Evolutionary conservation across 2,329 filamentous ascomycete species (phyloP).

Genomic region (Parastagonospora nodorum): DNA sequence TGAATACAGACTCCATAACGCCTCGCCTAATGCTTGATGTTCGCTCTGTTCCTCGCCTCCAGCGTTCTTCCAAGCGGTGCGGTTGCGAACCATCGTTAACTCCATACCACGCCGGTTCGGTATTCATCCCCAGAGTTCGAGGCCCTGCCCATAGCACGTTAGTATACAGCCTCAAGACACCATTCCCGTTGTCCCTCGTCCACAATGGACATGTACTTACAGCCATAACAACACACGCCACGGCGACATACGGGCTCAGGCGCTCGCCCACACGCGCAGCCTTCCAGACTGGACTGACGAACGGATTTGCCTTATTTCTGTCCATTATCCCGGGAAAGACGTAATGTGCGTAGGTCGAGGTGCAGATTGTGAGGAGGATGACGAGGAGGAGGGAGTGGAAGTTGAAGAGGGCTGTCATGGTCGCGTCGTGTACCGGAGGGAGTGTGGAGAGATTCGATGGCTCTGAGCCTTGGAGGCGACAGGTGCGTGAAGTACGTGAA

Average conservation of each 20-base stretch:
- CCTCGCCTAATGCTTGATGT: no score
- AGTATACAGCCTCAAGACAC: not conserved
- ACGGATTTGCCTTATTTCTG: conserved; percentile 81
- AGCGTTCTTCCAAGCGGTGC: no score
- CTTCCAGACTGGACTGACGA: conserved; percentile 94
- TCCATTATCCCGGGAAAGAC: conserved; percentile 90
- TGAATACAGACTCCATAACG: no score
- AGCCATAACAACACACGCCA: conserved; percentile 93
- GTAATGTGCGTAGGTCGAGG: conserved; percentile 89
- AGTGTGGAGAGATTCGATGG: not conserved
- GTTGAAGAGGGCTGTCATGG: conserved; percentile 92
- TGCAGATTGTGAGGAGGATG: conserved; percentile 93
- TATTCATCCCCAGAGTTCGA: not conserved
- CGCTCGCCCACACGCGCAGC: conserved; percentile 90
- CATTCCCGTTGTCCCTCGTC: not conserved
- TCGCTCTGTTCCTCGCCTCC: no score
- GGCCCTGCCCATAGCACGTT: not conserved
- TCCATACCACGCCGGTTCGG: no score
- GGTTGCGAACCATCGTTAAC: no score
- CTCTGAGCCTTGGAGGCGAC: no score
- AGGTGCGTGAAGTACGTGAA: not conserved
- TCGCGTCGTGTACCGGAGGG: not conserved
- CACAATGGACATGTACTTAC: conserved; percentile 54
- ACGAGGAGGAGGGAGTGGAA: conserved; percentile 96
- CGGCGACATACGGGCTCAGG: conserved; percentile 90